Evolutionary conservation across 176 grass and related monocot genomes (phyloP), one percentile per base, ranked within the genome.

Genomic region (Elaeis guineensis): DNA sequence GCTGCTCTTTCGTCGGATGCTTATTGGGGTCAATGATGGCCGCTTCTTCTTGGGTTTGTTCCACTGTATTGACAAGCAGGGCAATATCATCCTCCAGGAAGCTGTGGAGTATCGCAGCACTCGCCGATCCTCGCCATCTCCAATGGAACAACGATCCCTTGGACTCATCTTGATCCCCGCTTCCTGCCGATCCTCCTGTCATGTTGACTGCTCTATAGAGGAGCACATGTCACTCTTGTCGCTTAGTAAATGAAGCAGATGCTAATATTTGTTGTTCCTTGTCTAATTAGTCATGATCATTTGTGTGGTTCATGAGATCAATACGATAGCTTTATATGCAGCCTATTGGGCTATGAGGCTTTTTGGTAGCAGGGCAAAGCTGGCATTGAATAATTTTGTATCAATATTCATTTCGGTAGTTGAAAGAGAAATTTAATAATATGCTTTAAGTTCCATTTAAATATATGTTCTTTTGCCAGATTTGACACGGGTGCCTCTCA

Each of bases 71-170:
- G 93, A 97, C 63, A 97, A 97, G 65, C 81, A 89, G 69, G 93
- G 93, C 18, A 91, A 97, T 57, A 97, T 97, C 28, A 89, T 97
- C 75, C 81, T 97, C 4, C 93, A 92, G 72, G 87, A 97, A 15
- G 84, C 87, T 0, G 84, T 97, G 63, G 93, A 92, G 73, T 89
- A 97, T 69, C 75, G 84, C 5, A 81, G 54, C n/a, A 57, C 66
- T 16, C 56, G 77, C 6, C 67, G 53, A 1, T 82, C 78, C 0
- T 62, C 56, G 2, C 59, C 73, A 23, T 50, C 72, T 11, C 81
- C 73, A 0, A 75, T 71, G 49, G 93, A 97, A 20, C 84, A 97
- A 60, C 66, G 93, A 11, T 70, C 84, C 32, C 81, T 97, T 4
- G 93, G 93, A 6, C 81, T 97, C 51, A 92, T 97, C 64, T 73